Evolutionary conservation across 768 basidiomycete species (phyloP), one percentile per base, ranked within the genome.

Genomic region (Dentipellis sp.): DNA sequence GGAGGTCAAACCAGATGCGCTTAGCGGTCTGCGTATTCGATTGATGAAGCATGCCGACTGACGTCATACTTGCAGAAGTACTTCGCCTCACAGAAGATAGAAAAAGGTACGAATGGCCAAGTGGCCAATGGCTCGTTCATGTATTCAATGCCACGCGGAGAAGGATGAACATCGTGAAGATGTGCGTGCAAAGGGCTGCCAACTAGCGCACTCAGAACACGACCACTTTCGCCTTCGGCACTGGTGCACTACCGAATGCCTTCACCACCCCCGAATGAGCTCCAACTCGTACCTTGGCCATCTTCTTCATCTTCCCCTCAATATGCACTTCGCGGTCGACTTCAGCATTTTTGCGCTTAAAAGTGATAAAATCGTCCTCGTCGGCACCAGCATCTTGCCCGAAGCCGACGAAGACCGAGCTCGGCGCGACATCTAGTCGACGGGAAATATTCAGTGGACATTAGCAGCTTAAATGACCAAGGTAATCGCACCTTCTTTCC

Each of bases 291-390:
- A 80, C 66, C 52, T 75, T 75, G 0, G 74, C 66, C 58, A 60
- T 61, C 49, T 74, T 73, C 66, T 71, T 79, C 53, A 62, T 59
- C 58, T 71, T 77, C 23, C 74, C 74, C 52, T 75, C 73, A 46
- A 64, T 67, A 62, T 77, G 81, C 63, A 86, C 83, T 23, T 82
- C 80, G 29, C 69, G 74, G 29, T 87, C 81, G 0, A 90, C 73
- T 57, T 85, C 82, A 10, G 67, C 71, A 47, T 74, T 80, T 53
- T 72, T 78, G 46, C 91, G 79, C 66, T 84, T 86, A 67, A 93
- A 78, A 0, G 75, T 75, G 68, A 94, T 93, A 71, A 94, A 97
- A 67, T 97, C 94, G 65, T 97, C 94, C 68, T 97, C 94, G 66
- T 97, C 94, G 9, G 94, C 86, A 21, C 92, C 91, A 0, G 78